Evolutionary conservation across 441 rosid species (phyloP).

Genomic region (Gossypium gossypioides): DNA sequence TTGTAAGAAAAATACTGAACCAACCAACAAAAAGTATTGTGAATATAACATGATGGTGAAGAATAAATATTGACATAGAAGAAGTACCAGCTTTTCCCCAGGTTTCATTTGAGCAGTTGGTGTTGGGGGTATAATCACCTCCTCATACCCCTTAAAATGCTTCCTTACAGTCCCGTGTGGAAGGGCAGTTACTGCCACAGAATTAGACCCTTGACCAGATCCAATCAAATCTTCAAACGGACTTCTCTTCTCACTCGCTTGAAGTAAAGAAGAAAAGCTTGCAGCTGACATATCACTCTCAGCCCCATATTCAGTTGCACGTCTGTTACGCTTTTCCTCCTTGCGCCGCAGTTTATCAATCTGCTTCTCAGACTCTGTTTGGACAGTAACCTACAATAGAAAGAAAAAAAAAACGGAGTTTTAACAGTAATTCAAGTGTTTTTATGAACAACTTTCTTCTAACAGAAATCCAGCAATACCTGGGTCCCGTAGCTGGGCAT

Average conservation of each 20-base stretch:
- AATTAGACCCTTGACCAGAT: conserved; percentile 46
- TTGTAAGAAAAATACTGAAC: background rate
- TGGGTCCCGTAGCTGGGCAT: conserved; percentile 97
- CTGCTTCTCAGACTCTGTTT: conserved; percentile 76
- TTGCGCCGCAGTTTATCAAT: conserved; percentile 91
- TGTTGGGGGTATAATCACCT: conserved; percentile 78
- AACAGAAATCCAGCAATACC: conserved; percentile 30
- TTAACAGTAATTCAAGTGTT: background rate
- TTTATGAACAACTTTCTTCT: background rate
- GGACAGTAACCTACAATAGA: conserved; percentile 73
- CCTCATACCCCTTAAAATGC: conserved; percentile 83
- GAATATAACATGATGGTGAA: background rate
- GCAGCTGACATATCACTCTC: conserved; percentile 54
- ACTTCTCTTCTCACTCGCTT: conserved; percentile 74
- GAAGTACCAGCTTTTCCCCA: conserved; percentile 86
- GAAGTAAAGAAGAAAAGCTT: conserved; percentile 78
- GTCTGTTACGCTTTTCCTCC: conserved; percentile 79
- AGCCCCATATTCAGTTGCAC: conserved; percentile 57
- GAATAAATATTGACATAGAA: conserved; percentile 2
- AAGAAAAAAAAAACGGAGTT: conserved; percentile 1
- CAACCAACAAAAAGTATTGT: background rate
- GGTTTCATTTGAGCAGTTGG: conserved; percentile 84
- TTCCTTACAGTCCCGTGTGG: conserved; percentile 87
- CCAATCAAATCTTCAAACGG: conserved; percentile 63
- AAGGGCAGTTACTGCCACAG: conserved; percentile 58